Base-by-base conservation (phyloP, 805 yeast genomes). In the Ogataea nakhonphanomensis region DNA sequence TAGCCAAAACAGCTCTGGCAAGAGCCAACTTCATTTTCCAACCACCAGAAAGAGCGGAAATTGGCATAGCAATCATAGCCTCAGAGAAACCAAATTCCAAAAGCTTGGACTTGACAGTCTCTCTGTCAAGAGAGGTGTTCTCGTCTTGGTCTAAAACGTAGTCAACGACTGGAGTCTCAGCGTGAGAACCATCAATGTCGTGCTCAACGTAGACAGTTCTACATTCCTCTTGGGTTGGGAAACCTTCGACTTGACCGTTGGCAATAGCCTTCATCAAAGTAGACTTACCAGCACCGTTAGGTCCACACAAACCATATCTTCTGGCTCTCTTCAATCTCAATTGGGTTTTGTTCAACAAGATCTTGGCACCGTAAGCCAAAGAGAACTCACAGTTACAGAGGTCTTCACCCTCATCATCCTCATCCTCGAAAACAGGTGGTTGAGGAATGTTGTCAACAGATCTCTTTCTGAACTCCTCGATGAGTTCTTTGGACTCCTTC, bases 371-470 rank as follows among this genome's bases (percentile, higher is more conserved):
- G 74, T 93, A 93, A 71, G 99, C 99, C 65, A 93, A 81, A 48
- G 99, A 93, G 90, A 93, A 93, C 83, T 93, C 99, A 85, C 98
- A 91, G 95, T 93, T 93, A 84, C 99, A 93, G 67, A 93, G 80
- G 69, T 93, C 98, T 79, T 93, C 98, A 77, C 98, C 99, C 68
- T 93, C 98, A 67, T 89, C 97, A 64, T 90, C 97, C 74, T 91
- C 98, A 61, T 76, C 81, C 55, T 70, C 79, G 73, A 89, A 89
- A 64, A 81, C 72, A 65, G 96, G 95, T 64, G 95, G 93, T 62
- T 79, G 84, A 65, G 99, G 99, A 62, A 93, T 91, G 90, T 93
- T 93, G 77, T 89, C 96, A 66, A 93, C 84, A 57, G 98, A 91
- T 75, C 83, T 75, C 80, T 82, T 84, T 80, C 98, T 89, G 84